Base-by-base conservation (phyloP, 768 basidiomycete species). In the Obba rivulosa region DNA sequence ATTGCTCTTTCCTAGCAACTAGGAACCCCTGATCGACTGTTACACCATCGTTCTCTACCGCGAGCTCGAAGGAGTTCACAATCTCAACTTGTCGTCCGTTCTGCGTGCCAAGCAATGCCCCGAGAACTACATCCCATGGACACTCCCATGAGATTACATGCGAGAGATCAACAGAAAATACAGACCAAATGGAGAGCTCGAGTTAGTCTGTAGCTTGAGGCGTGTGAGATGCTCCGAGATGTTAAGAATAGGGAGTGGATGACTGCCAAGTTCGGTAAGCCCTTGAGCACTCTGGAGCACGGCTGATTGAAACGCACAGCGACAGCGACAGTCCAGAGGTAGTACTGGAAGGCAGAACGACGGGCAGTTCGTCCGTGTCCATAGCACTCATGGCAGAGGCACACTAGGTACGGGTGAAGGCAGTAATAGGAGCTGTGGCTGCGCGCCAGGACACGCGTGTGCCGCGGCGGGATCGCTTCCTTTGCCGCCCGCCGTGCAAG, bases 191-290 rank as follows among this genome's bases (percentile, higher is more conserved):
- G 87, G 87, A 42, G 72, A 64, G 43, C 67, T 63, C 16, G 73
- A 70, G 49, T 76, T 76, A 36, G 75, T 79, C 65, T 92, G 86
- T 11, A 97, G 76, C 58, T 85, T 85, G 49, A 83, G 71, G 53
- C 96, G 80, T 37, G 90, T 95, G 59, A 89, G 76, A 69, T 98
- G 95, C 61, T 98, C 96, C 1, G 94, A 96, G 60, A 98, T 87
- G 66, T 93, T 96, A 53, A 99, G 77, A 62, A 99, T 92, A 9
- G 96, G 92, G 13, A 98, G 77, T 34, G 96, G 95, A 66, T 98
- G 96, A 47, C 94, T 98, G 28, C 64, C 56, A 56, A 18, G 11
- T 37, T 42, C 54, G 34, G 55, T 61, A 58, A 59, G 57, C 59
- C 41, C 63, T 42, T 52, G 50, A 49, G 41, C 20, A 23, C 8